Base-by-base conservation (phyloP, 179 eudicot species). In the Heliamphora pulchella region DNA sequence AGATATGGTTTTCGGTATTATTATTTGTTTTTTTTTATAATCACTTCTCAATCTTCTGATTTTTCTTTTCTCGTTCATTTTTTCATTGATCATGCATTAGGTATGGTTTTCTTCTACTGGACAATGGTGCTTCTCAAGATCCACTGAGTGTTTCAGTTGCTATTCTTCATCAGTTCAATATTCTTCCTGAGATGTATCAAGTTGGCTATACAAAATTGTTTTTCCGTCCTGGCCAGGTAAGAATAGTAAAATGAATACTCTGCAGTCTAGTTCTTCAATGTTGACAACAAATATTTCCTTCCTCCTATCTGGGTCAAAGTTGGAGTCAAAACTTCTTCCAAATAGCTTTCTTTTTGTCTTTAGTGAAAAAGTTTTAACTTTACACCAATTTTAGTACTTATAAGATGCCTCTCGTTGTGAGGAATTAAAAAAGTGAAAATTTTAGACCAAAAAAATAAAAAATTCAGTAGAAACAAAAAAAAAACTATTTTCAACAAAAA, bases 191-290 rank as follows among this genome's bases (percentile, higher is more conserved):
- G 83, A 87, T 96, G 99, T 96, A 96, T 90, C 99, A 94, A 89
- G 97, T 94, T 86, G 99, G 99, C 69, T 96, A 92, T 79, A 96
- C 99, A 82, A 96, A 96, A 74, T 80, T 94, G 86, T 96, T 91
- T 81, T 96, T 96, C 85, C 94, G 99, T 79, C 87, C 97, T 80
- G 97, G 99, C 70, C 99, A 96, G 99, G 99, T 88, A 86, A 81
- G 90, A 83, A n/a, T n/a, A n/a, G n/a, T n/a, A n/a, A n/a, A n/a
- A n/a, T 72, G 20, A 22, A 41, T 68, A 63, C 41, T 61, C 55
- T 67, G 50, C 43, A 62, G 18, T 77, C 6, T 62, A 22, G 7
- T 66, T 51, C 48, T 48, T 66, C 15, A 66, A 31, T 51, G 63
- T 31, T 8, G 72, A 51, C 47, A 2, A 5, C 14, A 78, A 64